Base-by-base conservation (phyloP, 805 yeast genomes). In the Yamadazyma ubonensis region DNA sequence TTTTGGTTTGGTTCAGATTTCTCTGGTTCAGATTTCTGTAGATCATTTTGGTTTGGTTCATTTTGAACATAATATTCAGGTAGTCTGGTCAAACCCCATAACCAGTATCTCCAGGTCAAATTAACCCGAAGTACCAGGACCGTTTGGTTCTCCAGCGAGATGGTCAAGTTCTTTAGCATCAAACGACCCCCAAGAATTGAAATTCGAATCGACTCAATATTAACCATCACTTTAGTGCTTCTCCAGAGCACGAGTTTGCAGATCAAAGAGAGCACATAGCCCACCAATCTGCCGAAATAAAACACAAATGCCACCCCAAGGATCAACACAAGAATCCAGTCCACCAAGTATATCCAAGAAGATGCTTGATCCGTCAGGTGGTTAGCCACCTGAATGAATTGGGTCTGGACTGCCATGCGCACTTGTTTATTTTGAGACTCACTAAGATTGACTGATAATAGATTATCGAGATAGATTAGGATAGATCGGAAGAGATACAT, bases 81-180 rank as follows among this genome's bases (percentile, higher is more conserved):
- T 16, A 65, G 48, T 38, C 79, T 57, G 9, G 73, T 67, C 22
- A 62, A 49, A 3, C 67, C 63, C 37, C 87, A 48, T 12, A 67
- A 65, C 98, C 98, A 93, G 58, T 88, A 91, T 44, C 95, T 63
- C 98, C 98, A 93, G 0, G 95, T 86, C 19, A 91, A 55, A 50
- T 79, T 77, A 1, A 91, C 84, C 44, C 82, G 81, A 19, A 86
- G 72, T 1, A 86, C 70, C 7, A 87, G 76, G 1, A 87, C 54
- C 2, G 95, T 79, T 45, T 79, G 79, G 61, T 90, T 83, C 35
- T 78, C 70, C n/a, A 88, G 84, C 5, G 86, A 76, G 9, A 86
- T 69, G 3, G 85, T 76, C 14, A 90, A 55, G 57, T 89, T 87
- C 49, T 83, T 84, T 54, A 89, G 79, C 54, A 86, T 78, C 6